Evolutionary conservation across 768 basidiomycete genomes (phyloP).

Genomic region (Rhodocollybia butyracea): DNA sequence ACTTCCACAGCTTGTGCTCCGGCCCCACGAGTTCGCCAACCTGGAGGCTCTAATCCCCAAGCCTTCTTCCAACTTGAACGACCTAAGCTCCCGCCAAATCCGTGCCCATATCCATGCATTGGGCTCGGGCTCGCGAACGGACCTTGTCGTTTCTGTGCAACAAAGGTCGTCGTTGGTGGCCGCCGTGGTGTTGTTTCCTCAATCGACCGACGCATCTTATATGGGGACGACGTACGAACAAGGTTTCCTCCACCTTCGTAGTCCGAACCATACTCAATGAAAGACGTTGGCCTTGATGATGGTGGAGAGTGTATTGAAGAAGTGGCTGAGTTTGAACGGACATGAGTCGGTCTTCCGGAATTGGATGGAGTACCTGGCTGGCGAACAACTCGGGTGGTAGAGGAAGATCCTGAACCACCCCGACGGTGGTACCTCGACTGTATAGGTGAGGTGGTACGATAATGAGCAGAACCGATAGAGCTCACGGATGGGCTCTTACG

Average conservation of each 20-base stretch:
- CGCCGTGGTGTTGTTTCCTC: constrained; percentile 8
- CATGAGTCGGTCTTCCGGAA: constrained; percentile 45
- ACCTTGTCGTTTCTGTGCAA: constrained; percentile 79
- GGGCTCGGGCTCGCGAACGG: constrained; percentile 62
- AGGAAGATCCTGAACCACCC: constrained; percentile 78
- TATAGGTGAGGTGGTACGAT: constrained; percentile 74
- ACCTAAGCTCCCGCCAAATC: constrained; percentile 43
- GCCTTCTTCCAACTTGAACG: constrained; percentile 86
- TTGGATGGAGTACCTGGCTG: constrained; percentile 27
- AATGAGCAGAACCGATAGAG: constrained; percentile 66
- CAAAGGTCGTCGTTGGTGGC: constrained; percentile 48
- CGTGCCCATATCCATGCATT: constrained; percentile 35
- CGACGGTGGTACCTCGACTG: constrained; percentile 73
- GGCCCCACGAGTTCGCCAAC: constrained; percentile 69
- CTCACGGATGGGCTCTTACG: constrained; percentile 75
- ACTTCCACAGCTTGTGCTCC: constrained; percentile 75
- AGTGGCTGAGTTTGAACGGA: constrained; percentile 70
- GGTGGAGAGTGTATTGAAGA: constrained; percentile 75
- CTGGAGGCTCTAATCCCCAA: constrained; percentile 85
- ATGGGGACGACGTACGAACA: constrained; percentile 57
- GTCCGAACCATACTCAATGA: constrained; percentile 67
- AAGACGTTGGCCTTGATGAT: constrained; percentile 76
- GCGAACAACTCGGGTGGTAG: constrained; percentile 77
- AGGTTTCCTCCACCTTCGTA: constrained; percentile 45
- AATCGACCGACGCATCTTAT: constrained; percentile 29